Evolutionary conservation across 441 rosid genomes (phyloP), one percentile per base, ranked within the genome.

Genomic region (Gossypium laxum): DNA sequence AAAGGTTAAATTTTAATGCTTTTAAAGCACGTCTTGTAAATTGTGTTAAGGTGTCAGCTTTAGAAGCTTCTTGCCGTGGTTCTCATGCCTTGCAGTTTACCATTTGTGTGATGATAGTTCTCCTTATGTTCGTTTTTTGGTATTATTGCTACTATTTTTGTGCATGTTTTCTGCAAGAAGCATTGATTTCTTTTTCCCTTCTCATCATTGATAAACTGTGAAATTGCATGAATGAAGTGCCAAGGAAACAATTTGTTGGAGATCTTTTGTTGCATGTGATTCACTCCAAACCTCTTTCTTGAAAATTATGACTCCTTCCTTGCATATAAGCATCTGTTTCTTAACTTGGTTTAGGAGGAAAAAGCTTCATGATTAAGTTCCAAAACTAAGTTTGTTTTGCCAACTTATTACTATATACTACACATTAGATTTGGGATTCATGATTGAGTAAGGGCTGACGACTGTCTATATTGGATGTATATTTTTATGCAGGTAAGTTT

Each of bases 401-500:
- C 22, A 66, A 47, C 5, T 7, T 7, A 28, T n/a, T 43, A 0
- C 47, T 66, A n/a, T 47, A 47, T 47, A 34, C n/a, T 47, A 6
- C 50, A 66, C 21, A 10, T 0, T 66, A 47, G 19, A 45, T 66
- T 66, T 47, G 57, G 56, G 51, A 19, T 41, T 41, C 18, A 19
- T 63, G 18, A 63, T 41, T 63, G 58, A 41, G 18, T 65, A 17
- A 2, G 1, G 45, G 18, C 56, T 6, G 56, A 50, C 12, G 17
- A 21, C 4, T 11, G 14, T 67, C 26, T 15, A 15, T 67, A 14
- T 67, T 8, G 6, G 11, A 51, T 30, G 50, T 68, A 4, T 45
- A 15, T 68, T 34, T 64, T 34, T 72, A 28, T 11, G 52, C 84
- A 85, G 91, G 80, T 22, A 2, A 59, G 7, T 19, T 62, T 4